Conservation (phyloP, 108 stramenopile species). For the Discostella pseudostelligera region DNA sequence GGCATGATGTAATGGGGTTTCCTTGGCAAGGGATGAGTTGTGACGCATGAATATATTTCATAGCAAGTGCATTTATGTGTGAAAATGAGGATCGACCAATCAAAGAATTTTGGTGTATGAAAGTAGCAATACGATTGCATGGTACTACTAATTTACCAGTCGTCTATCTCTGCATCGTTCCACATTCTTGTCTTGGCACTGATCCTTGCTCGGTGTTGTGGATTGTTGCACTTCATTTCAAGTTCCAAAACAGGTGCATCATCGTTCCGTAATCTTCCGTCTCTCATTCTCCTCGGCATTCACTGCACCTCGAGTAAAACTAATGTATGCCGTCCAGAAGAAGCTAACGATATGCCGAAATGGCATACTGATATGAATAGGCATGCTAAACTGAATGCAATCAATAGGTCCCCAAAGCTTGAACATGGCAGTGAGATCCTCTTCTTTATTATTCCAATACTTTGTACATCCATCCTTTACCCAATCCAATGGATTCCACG, state of each 20-base stretch:
- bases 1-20: not conserved
- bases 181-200: too few relatives aligned
- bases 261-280: too few relatives aligned
- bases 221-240: too few relatives aligned
- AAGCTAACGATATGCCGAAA: conserved; percentile 87
- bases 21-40: not conserved
- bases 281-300: conserved; percentile 36
- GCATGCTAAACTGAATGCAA: conserved; percentile 88
- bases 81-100: too few relatives aligned
- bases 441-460: conserved; percentile 76
- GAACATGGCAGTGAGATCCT: conserved; percentile 84
- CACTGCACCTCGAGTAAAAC: conserved; percentile 79
- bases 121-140: too few relatives aligned
- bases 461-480: conserved; percentile 74
- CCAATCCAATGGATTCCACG: conserved; percentile 88
- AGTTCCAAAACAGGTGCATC: too few relatives aligned
- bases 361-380: conserved; percentile 85
- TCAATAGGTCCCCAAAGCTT: conserved; percentile 89
- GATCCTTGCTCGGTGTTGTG: too few relatives aligned
- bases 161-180: too few relatives aligned
- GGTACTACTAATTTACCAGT: too few relatives aligned
- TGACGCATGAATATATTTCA: not conserved
- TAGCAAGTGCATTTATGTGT: too few relatives aligned
- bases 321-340: conserved; percentile 93
- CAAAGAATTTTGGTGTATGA: too few relatives aligned